Percentiles rank a stretch among this genome's conserved stretches.
These are phyloP conservation scores for Exophiala sideris DNA, from an alignment of 2,329 filamentous ascomycete genomes.

Conservation along the genomic window DNA sequence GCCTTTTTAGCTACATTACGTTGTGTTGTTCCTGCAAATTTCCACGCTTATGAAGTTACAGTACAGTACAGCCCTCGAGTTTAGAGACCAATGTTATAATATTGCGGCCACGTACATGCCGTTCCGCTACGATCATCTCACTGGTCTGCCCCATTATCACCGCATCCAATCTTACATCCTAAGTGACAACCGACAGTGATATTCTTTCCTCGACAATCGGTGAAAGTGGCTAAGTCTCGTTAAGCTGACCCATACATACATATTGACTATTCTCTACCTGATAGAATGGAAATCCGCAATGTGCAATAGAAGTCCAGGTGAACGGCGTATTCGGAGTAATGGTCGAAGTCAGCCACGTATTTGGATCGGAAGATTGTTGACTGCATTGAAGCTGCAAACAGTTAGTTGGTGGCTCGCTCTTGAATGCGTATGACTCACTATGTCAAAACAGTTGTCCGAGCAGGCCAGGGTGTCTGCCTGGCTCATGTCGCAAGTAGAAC, in stretches of 20 bases:
- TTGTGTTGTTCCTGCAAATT: background rate
- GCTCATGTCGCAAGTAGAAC: background rate
- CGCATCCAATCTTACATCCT: background rate
- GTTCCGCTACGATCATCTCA: background rate
- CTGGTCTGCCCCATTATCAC: background rate
- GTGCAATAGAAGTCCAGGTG: background rate
- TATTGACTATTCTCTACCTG: background rate
- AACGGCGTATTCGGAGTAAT: background rate
- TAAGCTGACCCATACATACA: background rate
- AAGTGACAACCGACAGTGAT: background rate
- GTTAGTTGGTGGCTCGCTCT: background rate
- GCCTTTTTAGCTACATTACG: background rate
- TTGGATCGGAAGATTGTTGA: slow-evolving; percentile 3
- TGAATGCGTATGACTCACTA: background rate
- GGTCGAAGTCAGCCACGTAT: slow-evolving; percentile 1
- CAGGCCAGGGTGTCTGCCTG: background rate
- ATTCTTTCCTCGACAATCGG: background rate
- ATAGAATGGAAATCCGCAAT: background rate
- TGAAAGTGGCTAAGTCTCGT: background rate
- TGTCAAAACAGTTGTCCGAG: background rate
- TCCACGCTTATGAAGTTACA: too few species aligned
- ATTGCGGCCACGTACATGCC: background rate
- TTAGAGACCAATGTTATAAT: background rate
- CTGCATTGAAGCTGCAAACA: background rate
- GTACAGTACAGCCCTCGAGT: too few species aligned